A percentile compares a stretch with the other conserved stretches of the same genome.
Conservation (phyloP, 345 rosid genomes). For the Lepidium sativum region DNA sequence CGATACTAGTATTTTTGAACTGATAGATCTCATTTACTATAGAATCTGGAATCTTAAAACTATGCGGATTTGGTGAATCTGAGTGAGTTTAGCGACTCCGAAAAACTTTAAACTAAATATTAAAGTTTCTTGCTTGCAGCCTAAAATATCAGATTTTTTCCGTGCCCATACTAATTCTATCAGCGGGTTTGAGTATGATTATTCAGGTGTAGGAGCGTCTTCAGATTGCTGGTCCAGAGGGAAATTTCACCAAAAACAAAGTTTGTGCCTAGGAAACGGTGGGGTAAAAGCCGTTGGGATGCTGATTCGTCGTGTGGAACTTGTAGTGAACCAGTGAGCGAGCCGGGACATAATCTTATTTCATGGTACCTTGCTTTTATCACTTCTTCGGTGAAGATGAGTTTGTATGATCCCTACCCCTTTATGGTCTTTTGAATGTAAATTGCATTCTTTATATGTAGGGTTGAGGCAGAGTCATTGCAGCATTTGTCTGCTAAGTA, state of each 20-base stretch:
- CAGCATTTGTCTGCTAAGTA: constrained; percentile 74
- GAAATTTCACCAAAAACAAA: constrained; percentile 63
- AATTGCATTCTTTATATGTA: constrained; percentile 15
- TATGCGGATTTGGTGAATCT: background rate
- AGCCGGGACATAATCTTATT: constrained; percentile 57
- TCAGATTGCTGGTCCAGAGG: constrained; percentile 52
- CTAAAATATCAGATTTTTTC: background rate
- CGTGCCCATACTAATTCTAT: background rate
- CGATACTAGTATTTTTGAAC: background rate
- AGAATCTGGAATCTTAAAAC: background rate
- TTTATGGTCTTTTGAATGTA: background rate
- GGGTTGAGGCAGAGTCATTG: constrained; percentile 87
- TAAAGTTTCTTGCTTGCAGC: background rate
- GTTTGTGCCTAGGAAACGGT: constrained; percentile 45
- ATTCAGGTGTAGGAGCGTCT: constrained; percentile 51
- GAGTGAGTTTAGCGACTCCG: background rate
- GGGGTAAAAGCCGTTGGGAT: constrained; percentile 47
- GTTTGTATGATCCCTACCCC: background rate
- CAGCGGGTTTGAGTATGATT: constrained; percentile 9
- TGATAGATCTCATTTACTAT: constrained; percentile 10
- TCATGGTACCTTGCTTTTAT: constrained; percentile 48
- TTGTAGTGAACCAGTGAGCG: constrained; percentile 39
- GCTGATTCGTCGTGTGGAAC: constrained; percentile 28
- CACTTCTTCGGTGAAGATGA: background rate
- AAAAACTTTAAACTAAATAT: background rate